Conservation (phyloP, 805 yeast genomes). For the Ogataea thermomethanolica region DNA sequence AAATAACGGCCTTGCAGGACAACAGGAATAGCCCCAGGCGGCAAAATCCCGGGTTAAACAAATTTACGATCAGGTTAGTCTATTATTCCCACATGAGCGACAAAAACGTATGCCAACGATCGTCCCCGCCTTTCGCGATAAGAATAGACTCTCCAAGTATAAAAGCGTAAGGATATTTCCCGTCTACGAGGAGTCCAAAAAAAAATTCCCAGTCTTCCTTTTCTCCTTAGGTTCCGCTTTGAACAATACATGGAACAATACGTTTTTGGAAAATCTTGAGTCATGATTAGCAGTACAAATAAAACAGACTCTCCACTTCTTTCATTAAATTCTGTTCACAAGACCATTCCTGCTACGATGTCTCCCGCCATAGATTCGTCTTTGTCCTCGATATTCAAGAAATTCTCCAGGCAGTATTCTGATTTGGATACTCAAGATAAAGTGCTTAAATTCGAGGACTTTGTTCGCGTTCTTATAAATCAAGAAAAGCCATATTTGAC, state of each 20-base stretch:
- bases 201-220: conserved; percentile 4
- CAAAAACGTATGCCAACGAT: background rate
- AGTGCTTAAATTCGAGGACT: conserved; percentile 38
- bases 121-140: conserved; percentile 8
- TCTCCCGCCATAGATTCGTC: conserved; percentile 19
- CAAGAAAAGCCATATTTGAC: conserved; percentile 38
- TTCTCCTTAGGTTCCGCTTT: conserved; percentile 11
- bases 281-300: conserved; percentile 13
- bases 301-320: conserved; percentile 5
- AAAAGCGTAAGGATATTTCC: background rate
- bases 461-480: conserved; percentile 41
- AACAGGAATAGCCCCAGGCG: conserved; percentile 9
- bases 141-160: conserved; percentile 1
- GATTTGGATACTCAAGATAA: conserved; percentile 29
- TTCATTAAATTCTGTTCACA: conserved; percentile 3
- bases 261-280: conserved; percentile 1
- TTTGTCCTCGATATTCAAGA: conserved; percentile 38
- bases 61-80: conserved; percentile 1
- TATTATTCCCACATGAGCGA: conserved; percentile 5
- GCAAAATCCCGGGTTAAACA: conserved; percentile 6
- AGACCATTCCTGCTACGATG: conserved; percentile 8
- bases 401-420: conserved; percentile 37
- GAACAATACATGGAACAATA: conserved; percentile 8
- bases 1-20: conserved; percentile 2
- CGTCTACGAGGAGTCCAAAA: background rate